phyloP scores from a whole-genome alignment of 2,329 filamentous ascomycete species.

The Clathrospora elynae region DNA sequence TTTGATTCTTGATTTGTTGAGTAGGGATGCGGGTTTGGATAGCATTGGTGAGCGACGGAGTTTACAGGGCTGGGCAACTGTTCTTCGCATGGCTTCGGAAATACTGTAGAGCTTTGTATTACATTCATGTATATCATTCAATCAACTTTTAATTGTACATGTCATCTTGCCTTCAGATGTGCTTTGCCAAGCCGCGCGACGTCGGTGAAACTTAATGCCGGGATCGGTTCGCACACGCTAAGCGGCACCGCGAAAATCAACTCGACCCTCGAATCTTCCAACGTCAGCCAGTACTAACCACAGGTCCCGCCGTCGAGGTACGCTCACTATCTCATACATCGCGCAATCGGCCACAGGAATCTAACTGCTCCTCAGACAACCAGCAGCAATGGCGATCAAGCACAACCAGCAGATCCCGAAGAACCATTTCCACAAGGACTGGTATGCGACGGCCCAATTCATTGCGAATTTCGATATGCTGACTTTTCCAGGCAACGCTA shows the following conservation, averaged over 20 bases:
- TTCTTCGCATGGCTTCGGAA: neutral
- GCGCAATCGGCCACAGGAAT: conserved; percentile 8
- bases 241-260: conserved; percentile 18
- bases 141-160: neutral
- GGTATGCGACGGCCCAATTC: conserved; percentile 28
- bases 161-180: neutral
- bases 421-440: conserved; percentile 77
- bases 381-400: conserved; percentile 79
- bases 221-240: conserved; percentile 21
- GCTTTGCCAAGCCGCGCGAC: conserved; percentile 13
- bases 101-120: conserved; percentile 10
- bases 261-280: conserved; percentile 22
- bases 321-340: conserved; percentile 11
- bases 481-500: conserved; percentile 77
- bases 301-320: conserved; percentile 41
- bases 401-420: conserved; percentile 98
- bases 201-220: conserved; percentile 30
- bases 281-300: conserved; percentile 41
- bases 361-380: conserved; percentile 29
- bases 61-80: neutral
- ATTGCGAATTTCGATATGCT: conserved; percentile 24
- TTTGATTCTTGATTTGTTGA: conserved; percentile 7
- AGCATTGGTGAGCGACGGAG: neutral
- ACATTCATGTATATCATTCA: conserved; percentile 12
- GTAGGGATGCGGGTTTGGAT: conserved; percentile 1